phyloP scores from a whole-genome alignment of 169 alveolate genomes.

The Cyclospora cayetanensis region DNA sequence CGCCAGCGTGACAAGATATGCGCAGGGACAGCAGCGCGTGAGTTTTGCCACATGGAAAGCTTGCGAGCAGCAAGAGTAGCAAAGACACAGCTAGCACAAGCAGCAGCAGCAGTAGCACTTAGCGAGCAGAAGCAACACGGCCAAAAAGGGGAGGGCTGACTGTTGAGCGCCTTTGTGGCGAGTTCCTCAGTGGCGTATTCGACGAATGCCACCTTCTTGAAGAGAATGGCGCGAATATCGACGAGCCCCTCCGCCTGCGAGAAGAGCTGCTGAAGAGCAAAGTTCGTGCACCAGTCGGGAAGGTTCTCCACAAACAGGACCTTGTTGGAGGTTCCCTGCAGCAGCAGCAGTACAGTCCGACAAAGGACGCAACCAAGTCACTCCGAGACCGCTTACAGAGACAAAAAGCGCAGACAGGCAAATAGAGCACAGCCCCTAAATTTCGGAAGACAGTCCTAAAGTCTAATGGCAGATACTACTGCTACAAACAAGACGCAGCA shows the following conservation, averaged over 20 bases:
- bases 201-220: slow-evolving; percentile 85
- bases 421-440: neutral
- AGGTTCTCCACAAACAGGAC: slow-evolving; percentile 84
- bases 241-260: slow-evolving; percentile 79
- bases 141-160: slow-evolving; percentile 40
- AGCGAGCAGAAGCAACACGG: neutral
- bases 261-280: slow-evolving; percentile 79
- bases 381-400: neutral
- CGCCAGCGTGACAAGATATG: no score
- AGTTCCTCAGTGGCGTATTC: slow-evolving; percentile 82
- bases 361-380: neutral
- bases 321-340: slow-evolving; percentile 72
- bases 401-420: neutral
- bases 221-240: slow-evolving; percentile 84
- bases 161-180: slow-evolving; percentile 83
- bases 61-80: neutral
- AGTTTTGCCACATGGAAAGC: neutral
- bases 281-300: slow-evolving; percentile 80
- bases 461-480: neutral
- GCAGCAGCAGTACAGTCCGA: neutral
- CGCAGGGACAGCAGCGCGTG: no score
- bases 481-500: neutral
- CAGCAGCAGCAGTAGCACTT: neutral
- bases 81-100: neutral
- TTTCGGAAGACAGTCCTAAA: no score